Conservation (phyloP, 1,139 yeast species). For the Geotrichum histeridarum region DNA sequence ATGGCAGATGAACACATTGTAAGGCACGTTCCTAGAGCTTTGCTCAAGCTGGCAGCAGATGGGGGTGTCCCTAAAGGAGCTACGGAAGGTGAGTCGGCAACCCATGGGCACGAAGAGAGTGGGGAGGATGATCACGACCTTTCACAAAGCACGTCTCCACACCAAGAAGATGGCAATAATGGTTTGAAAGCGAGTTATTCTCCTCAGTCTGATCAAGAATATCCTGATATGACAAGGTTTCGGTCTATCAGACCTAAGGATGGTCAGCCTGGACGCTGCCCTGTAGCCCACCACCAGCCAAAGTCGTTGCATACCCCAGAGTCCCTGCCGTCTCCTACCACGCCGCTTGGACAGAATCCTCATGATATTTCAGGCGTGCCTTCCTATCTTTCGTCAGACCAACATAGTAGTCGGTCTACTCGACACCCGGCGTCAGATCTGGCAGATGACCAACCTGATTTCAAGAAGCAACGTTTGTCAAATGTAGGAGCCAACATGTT, state of each 20-base stretch:
- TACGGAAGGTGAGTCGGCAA: neutral
- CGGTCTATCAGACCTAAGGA: constrained; percentile 15
- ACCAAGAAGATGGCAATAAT: neutral
- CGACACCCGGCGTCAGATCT: constrained; percentile 11
- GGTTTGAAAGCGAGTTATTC: constrained; percentile 1
- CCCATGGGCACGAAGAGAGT: neutral
- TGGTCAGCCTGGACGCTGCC: constrained; percentile 11
- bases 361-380: neutral
- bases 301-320: neutral
- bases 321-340: neutral
- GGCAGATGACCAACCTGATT: constrained; percentile 12
- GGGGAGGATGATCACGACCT: neutral
- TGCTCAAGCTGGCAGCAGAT: constrained; percentile 10
- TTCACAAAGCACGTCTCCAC: neutral
- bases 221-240: constrained; percentile 14
- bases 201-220: constrained; percentile 12
- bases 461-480: constrained; percentile 7
- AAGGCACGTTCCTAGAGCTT: constrained; percentile 5
- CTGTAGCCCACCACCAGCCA: constrained; percentile 11
- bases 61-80: neutral
- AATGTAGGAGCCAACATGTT: neutral
- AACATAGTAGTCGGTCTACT: neutral
- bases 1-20: constrained; percentile 18
- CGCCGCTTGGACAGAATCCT: neutral
- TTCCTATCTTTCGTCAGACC: neutral